Base-by-base conservation (phyloP, 305 asterid genomes). In the Fraxinus floribunda region DNA sequence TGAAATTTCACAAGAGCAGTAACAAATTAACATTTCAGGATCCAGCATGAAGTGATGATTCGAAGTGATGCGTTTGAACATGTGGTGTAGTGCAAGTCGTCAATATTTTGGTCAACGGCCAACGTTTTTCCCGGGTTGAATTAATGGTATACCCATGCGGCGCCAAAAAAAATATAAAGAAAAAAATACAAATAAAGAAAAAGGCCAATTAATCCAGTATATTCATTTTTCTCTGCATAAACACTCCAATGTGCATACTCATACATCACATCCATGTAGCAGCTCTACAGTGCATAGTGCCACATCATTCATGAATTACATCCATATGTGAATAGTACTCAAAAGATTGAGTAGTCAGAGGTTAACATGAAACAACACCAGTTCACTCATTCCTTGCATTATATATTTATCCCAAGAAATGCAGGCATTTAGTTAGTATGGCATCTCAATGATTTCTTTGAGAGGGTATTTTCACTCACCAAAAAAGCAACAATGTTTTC, bases 1-100 rank as follows among this genome's bases (percentile, higher is more conserved):
- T 88, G 44, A 86, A 85, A 84, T 80, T 76, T 82, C 79, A 62
- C 76, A 72, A 81, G 78, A 70, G 29, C 60, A 83, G 77, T 57
- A 24, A 73, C 71, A 80, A 49, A 49, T 44, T 36, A 80, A 55
- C 35, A 7, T 70, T 35, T 76, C 62, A 78, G 57, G 79, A 75
- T 72, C 80, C 86, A 81, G 84, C 70, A 76, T 22, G 71, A 36
- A 71, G 71, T 18, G 3, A 29, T 52, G 8, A 52, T 52, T 52
- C 7, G 2, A 52, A 52, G 62, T 52, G 4, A 16, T 16, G 22
- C 1, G 0, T 52, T 52, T 52, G 8, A 52, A 15, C 62, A 49
- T 15, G 20, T 52, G 62, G 22, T 52, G 16, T 16, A 3, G 62
- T 4, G 62, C 62, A 52, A 52, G 62, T 15, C 62, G 5, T 52